A percentile compares a stretch with the other conserved stretches of the same genome.
Evolutionary conservation across 257 asterid genomes (phyloP).

Genomic region (Solanum paucissectum): DNA sequence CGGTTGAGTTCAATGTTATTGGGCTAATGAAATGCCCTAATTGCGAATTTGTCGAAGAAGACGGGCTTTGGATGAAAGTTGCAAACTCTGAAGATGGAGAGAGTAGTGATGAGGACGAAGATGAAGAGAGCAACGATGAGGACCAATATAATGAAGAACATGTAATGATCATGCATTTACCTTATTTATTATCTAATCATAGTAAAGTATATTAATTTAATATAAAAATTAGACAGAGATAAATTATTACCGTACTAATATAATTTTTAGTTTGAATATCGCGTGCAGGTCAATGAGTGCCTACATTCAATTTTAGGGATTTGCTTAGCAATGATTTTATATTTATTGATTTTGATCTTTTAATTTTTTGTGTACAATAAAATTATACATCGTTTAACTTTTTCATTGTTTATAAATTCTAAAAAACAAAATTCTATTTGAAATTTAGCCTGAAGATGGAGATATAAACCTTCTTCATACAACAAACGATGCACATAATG

Average conservation of each 20-base stretch:
- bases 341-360: neutral
- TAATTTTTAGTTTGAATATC: neutral
- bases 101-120: neutral
- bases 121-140: neutral
- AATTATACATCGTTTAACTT: neutral
- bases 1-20: neutral
- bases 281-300: neutral
- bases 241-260: neutral
- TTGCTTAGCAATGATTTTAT: neutral
- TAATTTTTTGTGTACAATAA: neutral
- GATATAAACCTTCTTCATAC: neutral
- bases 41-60: neutral
- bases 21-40: neutral
- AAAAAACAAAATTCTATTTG: neutral
- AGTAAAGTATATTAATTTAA: neutral
- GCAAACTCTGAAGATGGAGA: neutral
- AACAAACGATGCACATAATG: neutral
- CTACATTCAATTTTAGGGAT: neutral
- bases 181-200: neutral
- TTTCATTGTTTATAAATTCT: neutral
- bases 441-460: neutral
- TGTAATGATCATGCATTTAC: neutral
- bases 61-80: neutral
- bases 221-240: neutral
- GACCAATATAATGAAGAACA: neutral